Evolutionary conservation across 2,329 filamentous ascomycete genomes (phyloP), one percentile per base, ranked within the genome.

Genomic region (Ilyonectria mors-panacis): DNA sequence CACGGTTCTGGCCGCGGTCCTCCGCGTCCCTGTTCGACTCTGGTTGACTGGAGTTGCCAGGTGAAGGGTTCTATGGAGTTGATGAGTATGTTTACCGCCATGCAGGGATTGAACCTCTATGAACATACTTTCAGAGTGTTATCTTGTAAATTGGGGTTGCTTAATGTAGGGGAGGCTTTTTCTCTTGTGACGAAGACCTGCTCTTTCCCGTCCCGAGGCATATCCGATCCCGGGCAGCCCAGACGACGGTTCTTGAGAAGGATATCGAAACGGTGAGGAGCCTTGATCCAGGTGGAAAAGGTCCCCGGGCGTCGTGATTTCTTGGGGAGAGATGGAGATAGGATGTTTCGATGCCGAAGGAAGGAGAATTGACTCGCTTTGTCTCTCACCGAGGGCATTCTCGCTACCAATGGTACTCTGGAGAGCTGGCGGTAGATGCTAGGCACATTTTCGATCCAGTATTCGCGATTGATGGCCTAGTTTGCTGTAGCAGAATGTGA

Each of bases 311-410:
- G 68, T 61, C 19, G 53, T 51, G 66, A 51, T 15, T 47, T 60
- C 33, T 65, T 68, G 55, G 19, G 35, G 13, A 56, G 45, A 56
- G 51, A 23, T 23, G 59, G 55, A 50, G 47, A 53, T 23, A 63
- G 45, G 47, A 44, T 53, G 65, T 26, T 28, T 66, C 44, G 70
- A 19, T 58, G 67, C 45, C 61, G 66, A 58, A 58, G 62, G 51
- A 65, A 70, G 66, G 73, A 75, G 59, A 72, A 74, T 58, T 68
- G 66, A 55, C 66, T 73, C 65, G 73, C 73, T 69, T 75, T 75
- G 66, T 75, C 73, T 70, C 63, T 70, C 70, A 74, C 74, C 53
- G 73, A 74, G 69, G 73, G 73, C 73, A 75, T 75, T 70, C 73
- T 75, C 65, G 61, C 61, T 53, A 71, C 74, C 53, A 73, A 72